Percentiles rank a stretch among this genome's conserved stretches.
phyloP scores from a whole-genome alignment of 2,329 filamentous ascomycete species.

The Neonectria faginata region DNA sequence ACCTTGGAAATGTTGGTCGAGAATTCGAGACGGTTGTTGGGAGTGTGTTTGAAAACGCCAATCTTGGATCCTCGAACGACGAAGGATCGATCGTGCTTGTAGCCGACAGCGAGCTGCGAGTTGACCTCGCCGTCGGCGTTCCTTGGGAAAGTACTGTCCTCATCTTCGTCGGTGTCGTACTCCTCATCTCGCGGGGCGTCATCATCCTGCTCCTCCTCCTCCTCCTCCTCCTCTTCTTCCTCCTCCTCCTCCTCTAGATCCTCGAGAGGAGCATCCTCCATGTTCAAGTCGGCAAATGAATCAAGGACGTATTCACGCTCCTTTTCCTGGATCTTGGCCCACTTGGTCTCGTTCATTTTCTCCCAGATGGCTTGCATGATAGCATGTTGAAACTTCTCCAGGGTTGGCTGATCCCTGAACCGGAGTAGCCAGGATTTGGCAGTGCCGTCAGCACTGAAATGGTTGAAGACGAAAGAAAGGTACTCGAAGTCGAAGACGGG shows the following conservation, averaged over 20 bases:
- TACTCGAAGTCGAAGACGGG: constrained; percentile 99
- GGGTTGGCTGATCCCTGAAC: constrained; percentile 84
- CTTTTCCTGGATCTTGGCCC: constrained; percentile 90
- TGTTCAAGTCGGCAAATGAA: constrained; percentile 92
- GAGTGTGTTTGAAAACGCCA: constrained; percentile 96
- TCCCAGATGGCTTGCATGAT: constrained; percentile 98
- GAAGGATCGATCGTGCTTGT: constrained; percentile 96
- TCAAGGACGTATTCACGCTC: constrained; percentile 96
- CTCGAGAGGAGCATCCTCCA: constrained; percentile 76
- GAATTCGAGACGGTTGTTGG: constrained; percentile 93
- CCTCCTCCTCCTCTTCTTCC: constrained; percentile 65
- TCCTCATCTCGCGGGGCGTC: constrained; percentile 77
- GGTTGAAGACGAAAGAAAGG: constrained; percentile 99
- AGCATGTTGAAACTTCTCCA: constrained; percentile 91
- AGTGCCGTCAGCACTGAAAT: constrained; percentile 87
- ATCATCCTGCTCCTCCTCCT: constrained; percentile 68
- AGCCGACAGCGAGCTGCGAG: constrained; percentile 93
- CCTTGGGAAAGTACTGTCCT: constrained; percentile 78
- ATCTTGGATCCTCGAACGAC: constrained; percentile 98
- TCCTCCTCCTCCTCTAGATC: constrained; percentile 55
- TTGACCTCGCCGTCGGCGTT: constrained; percentile 83
- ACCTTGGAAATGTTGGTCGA: constrained; percentile 98
- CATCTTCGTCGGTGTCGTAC: constrained; percentile 77
- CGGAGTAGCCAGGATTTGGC: constrained; percentile 96
- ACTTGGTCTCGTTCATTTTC: constrained; percentile 92